These are phyloP conservation scores for Canariomyces notabilis DNA, from an alignment of 2,329 filamentous ascomycete genomes.

Conservation along the genomic window DNA sequence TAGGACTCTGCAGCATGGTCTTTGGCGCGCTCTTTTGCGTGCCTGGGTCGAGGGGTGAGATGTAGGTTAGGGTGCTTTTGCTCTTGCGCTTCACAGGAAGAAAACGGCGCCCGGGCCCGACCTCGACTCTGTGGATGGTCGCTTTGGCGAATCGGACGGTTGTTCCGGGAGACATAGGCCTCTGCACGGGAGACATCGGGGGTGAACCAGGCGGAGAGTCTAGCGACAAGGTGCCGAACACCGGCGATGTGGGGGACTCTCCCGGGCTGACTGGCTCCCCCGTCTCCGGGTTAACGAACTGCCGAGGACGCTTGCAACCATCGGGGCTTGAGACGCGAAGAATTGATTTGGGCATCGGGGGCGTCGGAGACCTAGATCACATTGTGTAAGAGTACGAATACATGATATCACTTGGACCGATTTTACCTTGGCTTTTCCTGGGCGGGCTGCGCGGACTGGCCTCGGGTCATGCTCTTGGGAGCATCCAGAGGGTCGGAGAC, in stretches of 20 bases:
- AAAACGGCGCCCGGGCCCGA: conserved; percentile 23
- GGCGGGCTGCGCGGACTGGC: not conserved
- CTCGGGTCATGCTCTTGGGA: conserved; percentile 8
- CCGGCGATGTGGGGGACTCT: not conserved
- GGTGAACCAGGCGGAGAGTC: conserved; percentile 11
- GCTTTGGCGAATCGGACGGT: conserved; percentile 27
- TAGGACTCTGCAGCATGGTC: conserved; percentile 20
- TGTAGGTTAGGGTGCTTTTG: conserved; percentile 27
- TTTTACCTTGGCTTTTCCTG: conserved; percentile 16
- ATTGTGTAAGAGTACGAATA: not conserved
- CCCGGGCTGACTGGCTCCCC: conserved; percentile 10
- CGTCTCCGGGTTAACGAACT: conserved; percentile 13
- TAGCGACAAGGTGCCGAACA: not conserved
- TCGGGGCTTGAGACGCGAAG: conserved; percentile 25
- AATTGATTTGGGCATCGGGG: conserved; percentile 23
- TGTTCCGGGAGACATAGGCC: conserved; percentile 19
- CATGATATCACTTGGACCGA: not conserved
- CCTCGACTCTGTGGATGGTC: conserved; percentile 26
- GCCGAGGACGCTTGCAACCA: conserved; percentile 12
- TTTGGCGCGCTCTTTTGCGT: conserved; percentile 18
- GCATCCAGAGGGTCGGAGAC: conserved; percentile 4
- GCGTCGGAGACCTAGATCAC: conserved; percentile 4
- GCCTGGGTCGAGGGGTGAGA: conserved; percentile 23
- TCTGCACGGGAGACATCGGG: conserved; percentile 14
- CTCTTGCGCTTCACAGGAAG: conserved; percentile 25